Evolutionary conservation across 2,329 filamentous ascomycete species (phyloP).

Genomic region (Trichoderma sp.): DNA sequence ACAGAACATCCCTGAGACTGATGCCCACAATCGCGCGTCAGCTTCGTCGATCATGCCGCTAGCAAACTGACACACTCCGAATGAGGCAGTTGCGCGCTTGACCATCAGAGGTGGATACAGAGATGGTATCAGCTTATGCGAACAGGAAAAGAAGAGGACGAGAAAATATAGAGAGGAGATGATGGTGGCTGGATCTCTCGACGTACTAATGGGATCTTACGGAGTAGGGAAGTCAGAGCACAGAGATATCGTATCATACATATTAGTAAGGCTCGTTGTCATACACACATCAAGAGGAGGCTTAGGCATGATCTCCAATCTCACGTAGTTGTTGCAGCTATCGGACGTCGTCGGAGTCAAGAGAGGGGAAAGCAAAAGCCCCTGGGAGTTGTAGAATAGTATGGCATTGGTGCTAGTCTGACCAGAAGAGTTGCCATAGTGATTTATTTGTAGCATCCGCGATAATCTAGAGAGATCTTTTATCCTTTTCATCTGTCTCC

Average conservation of each 20-base stretch:
- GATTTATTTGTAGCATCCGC: background rate
- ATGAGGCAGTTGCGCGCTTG: background rate
- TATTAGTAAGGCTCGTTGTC: background rate
- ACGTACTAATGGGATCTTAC: background rate
- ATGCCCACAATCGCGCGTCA: background rate
- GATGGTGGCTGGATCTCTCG: background rate
- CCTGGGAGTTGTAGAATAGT: background rate
- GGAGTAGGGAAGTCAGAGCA: background rate
- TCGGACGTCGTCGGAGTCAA: background rate
- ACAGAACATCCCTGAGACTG: background rate
- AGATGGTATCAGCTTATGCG: background rate
- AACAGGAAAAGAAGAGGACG: too few species aligned
- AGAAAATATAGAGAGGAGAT: background rate
- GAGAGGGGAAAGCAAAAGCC: background rate
- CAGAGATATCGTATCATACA: background rate
- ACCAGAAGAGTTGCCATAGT: background rate
- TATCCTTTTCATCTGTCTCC: background rate
- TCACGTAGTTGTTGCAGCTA: background rate
- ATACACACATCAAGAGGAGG: background rate
- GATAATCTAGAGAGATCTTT: background rate
- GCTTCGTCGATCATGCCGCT: slow-evolving; percentile 2
- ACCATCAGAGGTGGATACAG: background rate
- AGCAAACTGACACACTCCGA: background rate
- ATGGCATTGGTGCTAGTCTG: background rate
- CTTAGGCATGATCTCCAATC: background rate